Base-by-base conservation (phyloP, 2,329 filamentous ascomycete species). In the Trichoderma lentiforme region DNA sequence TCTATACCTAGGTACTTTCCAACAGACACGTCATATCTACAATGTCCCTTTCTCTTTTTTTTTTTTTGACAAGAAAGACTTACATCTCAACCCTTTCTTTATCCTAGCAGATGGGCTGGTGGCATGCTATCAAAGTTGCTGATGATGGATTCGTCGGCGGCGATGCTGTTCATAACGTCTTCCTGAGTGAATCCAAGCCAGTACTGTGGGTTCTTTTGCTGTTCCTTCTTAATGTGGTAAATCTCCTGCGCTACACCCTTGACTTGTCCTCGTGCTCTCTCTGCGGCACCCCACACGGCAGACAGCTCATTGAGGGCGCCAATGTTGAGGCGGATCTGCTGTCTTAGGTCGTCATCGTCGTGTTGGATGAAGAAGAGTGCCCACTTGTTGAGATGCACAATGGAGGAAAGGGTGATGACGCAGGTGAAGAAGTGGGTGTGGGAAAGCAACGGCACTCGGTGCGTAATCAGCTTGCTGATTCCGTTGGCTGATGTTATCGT, bases 371-470 rank as follows among this genome's bases (percentile, higher is more conserved):
- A 88, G 78, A 88, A 88, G 24, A 91, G 84, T 68, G 84, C 91
- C 89, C 93, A 97, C 74, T 92, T 93, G 70, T 91, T 93, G 28
- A 97, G 86, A 77, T 96, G 93, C 4, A 95, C 92, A 76, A 95
- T 92, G 7, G 93, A 93, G 21, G 91, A 92, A 68, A 95, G 84
- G 1, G 93, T 93, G 64, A 96, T 84, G 51, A 92, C 91, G 78
- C 93, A 96, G 39, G 91, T 93, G 82, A 96, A 94, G 81, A 95
- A 95, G 72, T 94, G 93, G 0, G 90, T 94, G 81, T 97, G 93
- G 36, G 89, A 89, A 5, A 91, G 86, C 2, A 95, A 83, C 0
- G 90, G 87, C 5, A 91, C 89, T 0, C 93, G 92, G 60, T 97
- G 88, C 1, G 92, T 91, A 63, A 94, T 89, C 75, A 95, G 86